Evolutionary conservation across 2,329 filamentous ascomycete genomes (phyloP).

Genomic region (Colletotrichum brevisporum): DNA sequence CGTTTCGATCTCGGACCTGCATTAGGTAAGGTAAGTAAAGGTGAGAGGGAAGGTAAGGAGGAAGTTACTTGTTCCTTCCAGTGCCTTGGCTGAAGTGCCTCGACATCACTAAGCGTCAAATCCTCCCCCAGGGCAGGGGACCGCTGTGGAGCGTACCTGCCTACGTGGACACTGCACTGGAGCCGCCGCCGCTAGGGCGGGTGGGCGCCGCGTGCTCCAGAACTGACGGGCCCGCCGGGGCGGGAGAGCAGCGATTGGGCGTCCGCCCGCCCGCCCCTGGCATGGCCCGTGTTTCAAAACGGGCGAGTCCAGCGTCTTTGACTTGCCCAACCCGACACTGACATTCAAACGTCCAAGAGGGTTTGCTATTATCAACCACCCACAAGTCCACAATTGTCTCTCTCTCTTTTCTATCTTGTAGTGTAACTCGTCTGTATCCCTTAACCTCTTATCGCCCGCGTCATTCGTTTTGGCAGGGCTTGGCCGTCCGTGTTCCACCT

Average conservation of each 20-base stretch:
- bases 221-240: constrained; percentile 19
- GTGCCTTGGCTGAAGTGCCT: too few relatives aligned
- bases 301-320: constrained; percentile 30
- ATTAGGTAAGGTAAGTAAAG: too few relatives aligned
- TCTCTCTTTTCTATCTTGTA: constrained; percentile 5
- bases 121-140: too few relatives aligned
- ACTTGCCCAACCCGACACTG: constrained; percentile 26
- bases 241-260: constrained; percentile 36
- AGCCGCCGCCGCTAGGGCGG: constrained; percentile 33
- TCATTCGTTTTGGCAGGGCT: neutral
- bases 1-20: neutral
- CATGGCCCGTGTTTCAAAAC: constrained; percentile 39
- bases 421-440: neutral
- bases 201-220: constrained; percentile 39
- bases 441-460: constrained; percentile 6
- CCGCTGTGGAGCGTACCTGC: neutral
- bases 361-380: neutral
- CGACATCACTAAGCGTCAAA: too few relatives aligned
- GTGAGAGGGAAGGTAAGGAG: too few relatives aligned
- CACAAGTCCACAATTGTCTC: neutral
- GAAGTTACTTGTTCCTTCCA: too few relatives aligned
- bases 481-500: neutral
- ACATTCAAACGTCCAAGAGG: constrained; percentile 24
- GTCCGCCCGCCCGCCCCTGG: constrained; percentile 25
- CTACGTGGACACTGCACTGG: neutral